Percentiles rank a stretch among this genome's conserved stretches.
Evolutionary conservation across 2,329 filamentous ascomycete species (phyloP).

Genomic region (Talaromyces sp.): DNA sequence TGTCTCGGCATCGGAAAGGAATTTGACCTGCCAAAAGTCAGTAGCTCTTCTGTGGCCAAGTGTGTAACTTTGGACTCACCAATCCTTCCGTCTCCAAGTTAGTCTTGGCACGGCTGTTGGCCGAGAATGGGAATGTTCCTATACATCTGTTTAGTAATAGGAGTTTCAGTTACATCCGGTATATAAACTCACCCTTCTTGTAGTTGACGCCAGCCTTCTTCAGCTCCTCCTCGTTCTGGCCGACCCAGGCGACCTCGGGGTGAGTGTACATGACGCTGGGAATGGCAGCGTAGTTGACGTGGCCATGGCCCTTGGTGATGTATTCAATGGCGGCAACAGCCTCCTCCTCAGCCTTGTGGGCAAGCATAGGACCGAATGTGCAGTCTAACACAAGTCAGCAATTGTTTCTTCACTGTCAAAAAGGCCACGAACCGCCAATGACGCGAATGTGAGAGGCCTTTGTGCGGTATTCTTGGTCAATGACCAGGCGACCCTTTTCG

Average conservation of each 20-base stretch:
- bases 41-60: background rate
- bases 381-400: slow-evolving; percentile 3
- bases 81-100: slow-evolving; percentile 93
- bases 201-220: slow-evolving; percentile 88
- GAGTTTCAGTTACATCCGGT: background rate
- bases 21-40: slow-evolving; percentile 64
- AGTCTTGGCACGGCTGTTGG: slow-evolving; percentile 98
- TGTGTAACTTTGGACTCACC: background rate
- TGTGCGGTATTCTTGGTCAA: slow-evolving; percentile 98
- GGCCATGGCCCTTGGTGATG: slow-evolving; percentile 95
- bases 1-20: slow-evolving; percentile 92
- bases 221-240: slow-evolving; percentile 93
- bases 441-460: slow-evolving; percentile 96
- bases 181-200: slow-evolving; percentile 42
- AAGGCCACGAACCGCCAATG: slow-evolving; percentile 57
- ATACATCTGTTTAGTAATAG: slow-evolving; percentile 31
- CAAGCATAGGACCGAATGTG: slow-evolving; percentile 97
- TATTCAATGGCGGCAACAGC: slow-evolving; percentile 91
- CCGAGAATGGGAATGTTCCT: slow-evolving; percentile 93
- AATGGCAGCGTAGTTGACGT: slow-evolving; percentile 98
- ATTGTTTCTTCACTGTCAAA: background rate
- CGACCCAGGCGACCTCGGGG: slow-evolving; percentile 97
- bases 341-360: slow-evolving; percentile 99
- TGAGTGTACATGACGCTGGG: slow-evolving; percentile 99
- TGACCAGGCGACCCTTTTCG: slow-evolving; percentile 88